phyloP scores from a whole-genome alignment of 768 basidiomycete species.

The Serendipita sp. region DNA sequence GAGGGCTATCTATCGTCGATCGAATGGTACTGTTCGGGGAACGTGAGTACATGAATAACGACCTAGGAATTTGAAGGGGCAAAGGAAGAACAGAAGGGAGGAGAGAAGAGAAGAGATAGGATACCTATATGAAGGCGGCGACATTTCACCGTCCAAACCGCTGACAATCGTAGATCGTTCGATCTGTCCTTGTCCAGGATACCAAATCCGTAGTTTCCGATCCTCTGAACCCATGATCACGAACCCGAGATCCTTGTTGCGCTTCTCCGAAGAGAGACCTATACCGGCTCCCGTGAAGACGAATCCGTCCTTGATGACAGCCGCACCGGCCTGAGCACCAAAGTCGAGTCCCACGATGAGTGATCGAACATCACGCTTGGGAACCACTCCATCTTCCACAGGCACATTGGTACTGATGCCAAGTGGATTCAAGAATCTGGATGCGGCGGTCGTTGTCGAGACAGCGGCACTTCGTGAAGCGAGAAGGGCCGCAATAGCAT shows the following conservation, averaged over 20 bases:
- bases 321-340: conserved; percentile 33
- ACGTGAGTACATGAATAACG: not conserved
- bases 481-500: conserved; percentile 69
- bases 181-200: conserved; percentile 38
- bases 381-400: conserved; percentile 22
- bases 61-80: no score
- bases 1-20: conserved; percentile 27
- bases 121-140: conserved; percentile 65
- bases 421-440: conserved; percentile 13
- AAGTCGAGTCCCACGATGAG: conserved; percentile 62
- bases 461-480: conserved; percentile 27
- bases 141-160: conserved; percentile 58
- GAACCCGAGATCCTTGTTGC: conserved; percentile 34
- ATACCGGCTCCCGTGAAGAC: conserved; percentile 9
- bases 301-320: conserved; percentile 1
- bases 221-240: conserved; percentile 86
- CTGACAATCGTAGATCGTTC: conserved; percentile 67
- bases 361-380: conserved; percentile 52
- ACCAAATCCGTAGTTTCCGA: conserved; percentile 75
- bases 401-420: conserved; percentile 20
- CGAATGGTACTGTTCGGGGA: conserved; percentile 18
- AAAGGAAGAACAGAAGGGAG: not conserved
- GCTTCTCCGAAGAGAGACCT: conserved; percentile 10
- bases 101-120: conserved; percentile 12
- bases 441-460: not conserved